phyloP scores from a whole-genome alignment of 805 yeast species.

The Starmerella stigmatis region DNA sequence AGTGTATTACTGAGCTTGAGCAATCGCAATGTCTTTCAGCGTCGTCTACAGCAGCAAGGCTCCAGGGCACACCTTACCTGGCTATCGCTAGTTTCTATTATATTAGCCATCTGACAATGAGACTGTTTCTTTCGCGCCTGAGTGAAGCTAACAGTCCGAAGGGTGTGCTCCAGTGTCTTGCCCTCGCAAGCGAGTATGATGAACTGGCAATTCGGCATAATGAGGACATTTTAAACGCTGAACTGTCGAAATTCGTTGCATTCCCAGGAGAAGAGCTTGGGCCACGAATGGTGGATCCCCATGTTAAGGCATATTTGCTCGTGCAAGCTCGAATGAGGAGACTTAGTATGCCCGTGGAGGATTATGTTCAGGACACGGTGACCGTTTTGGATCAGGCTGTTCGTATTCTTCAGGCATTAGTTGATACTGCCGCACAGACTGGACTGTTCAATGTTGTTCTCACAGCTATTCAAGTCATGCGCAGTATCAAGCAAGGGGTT shows the following conservation, averaged over 20 bases:
- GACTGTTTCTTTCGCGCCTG: constrained; percentile 43
- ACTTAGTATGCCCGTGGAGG: constrained; percentile 81
- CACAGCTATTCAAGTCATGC: constrained; percentile 60
- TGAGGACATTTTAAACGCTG: constrained; percentile 76
- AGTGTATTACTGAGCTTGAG: constrained; percentile 51
- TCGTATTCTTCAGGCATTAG: constrained; percentile 85
- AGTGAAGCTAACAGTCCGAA: constrained; percentile 35
- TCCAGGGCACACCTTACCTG: constrained; percentile 64
- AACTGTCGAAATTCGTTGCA: constrained; percentile 59
- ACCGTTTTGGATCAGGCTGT: constrained; percentile 88
- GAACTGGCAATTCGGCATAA: constrained; percentile 87
- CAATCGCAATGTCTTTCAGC: constrained; percentile 40
- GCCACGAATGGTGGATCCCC: constrained; percentile 71
- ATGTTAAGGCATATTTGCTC: constrained; percentile 62
- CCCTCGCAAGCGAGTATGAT: constrained; percentile 68
- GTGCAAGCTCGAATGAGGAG: constrained; percentile 64
- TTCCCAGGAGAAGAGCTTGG: constrained; percentile 38
- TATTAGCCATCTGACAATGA: constrained; percentile 78
- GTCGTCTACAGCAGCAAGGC: constrained; percentile 24
- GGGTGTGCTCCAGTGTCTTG: constrained; percentile 49
- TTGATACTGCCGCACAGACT: constrained; percentile 78
- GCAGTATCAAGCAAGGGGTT: constrained; percentile 69
- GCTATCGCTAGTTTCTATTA: constrained; percentile 85
- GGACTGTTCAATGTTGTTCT: constrained; percentile 59
- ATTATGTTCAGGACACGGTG: constrained; percentile 85